These are phyloP conservation scores for Cystoisospora suis DNA, from an alignment of 169 alveolate species.

Conservation along the genomic window DNA sequence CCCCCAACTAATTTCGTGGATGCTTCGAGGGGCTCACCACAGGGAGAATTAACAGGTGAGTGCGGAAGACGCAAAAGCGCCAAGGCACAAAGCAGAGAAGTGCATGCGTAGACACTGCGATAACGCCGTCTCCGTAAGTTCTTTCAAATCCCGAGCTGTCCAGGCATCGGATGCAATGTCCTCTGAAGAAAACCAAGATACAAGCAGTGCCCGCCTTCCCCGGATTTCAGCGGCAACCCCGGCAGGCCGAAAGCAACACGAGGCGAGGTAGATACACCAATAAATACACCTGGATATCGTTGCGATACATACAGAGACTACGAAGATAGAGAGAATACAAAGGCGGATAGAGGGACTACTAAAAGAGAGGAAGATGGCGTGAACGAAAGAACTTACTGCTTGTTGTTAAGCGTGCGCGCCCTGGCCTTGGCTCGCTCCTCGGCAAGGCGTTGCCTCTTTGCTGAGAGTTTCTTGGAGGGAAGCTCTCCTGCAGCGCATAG, in stretches of 20 bases:
- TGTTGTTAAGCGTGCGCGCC: neutral
- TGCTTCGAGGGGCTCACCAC: neutral
- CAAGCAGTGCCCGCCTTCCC: too few relatives aligned
- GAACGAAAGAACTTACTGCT: conserved; percentile 26
- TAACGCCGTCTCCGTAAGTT: neutral
- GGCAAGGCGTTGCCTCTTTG: neutral
- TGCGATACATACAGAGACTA: too few relatives aligned
- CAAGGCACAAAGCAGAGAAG: neutral
- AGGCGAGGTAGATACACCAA: too few relatives aligned
- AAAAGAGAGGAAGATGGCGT: too few relatives aligned
- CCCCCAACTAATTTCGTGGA: too few relatives aligned
- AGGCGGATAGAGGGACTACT: too few relatives aligned
- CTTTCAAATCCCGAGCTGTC: conserved; percentile 11
- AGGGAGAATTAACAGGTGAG: conserved; percentile 10
- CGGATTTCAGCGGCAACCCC: too few relatives aligned
- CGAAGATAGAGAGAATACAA: too few relatives aligned
- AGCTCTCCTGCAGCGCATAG: conserved; percentile 1
- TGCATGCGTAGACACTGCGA: conserved; percentile 4
- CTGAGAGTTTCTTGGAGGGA: neutral
- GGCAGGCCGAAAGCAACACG: too few relatives aligned
- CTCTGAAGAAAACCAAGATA: conserved; percentile 7
- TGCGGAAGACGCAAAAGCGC: neutral
- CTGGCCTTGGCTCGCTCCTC: neutral
- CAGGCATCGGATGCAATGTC: conserved; percentile 3
- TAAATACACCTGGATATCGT: too few relatives aligned